Evolutionary conservation across 202 grass and related monocot genomes (phyloP).

Genomic region (Cymbopogon flexuosus): DNA sequence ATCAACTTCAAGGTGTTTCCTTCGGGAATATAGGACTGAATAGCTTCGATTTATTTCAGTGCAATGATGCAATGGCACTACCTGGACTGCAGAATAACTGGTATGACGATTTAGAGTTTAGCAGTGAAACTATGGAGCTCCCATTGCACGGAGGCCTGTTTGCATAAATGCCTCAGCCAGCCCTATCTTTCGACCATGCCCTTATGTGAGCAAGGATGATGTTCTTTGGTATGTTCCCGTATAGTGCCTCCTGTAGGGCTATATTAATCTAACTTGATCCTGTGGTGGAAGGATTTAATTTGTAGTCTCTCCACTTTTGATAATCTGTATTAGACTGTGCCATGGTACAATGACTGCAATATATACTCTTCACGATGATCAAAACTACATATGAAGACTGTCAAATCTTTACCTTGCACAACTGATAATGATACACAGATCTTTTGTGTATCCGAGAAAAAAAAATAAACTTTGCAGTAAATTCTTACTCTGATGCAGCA

Average conservation of each 20-base stretch:
- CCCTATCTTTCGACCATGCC: conserved; percentile 10
- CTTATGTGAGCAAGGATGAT: conserved; percentile 33
- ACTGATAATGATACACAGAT: not conserved
- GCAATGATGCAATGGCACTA: conserved; percentile 37
- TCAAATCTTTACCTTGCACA: conserved; percentile 22
- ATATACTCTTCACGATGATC: conserved; percentile 37
- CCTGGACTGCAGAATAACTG: conserved; percentile 66
- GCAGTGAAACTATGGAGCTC: conserved; percentile 51
- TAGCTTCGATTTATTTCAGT: conserved; percentile 66
- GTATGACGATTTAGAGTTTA: conserved; percentile 54
- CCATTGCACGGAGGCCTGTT: conserved; percentile 69
- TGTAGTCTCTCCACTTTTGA: conserved; percentile 55
- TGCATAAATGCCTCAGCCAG: conserved; percentile 38
- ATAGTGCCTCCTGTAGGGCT: conserved; percentile 45
- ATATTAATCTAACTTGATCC: conserved; percentile 46
- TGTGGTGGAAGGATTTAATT: conserved; percentile 54
- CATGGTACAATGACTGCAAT: conserved; percentile 34
- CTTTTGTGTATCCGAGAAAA: too few relatives aligned
- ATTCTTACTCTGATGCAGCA: conserved; percentile 9
- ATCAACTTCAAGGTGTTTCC: conserved; percentile 62
- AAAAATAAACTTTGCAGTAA: not conserved
- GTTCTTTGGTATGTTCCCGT: conserved; percentile 45
- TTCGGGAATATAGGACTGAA: conserved; percentile 66
- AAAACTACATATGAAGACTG: conserved; percentile 23
- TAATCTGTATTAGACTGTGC: conserved; percentile 53